phyloP scores from a whole-genome alignment of 2,329 filamentous ascomycete genomes.

The Didymella pinodella region DNA sequence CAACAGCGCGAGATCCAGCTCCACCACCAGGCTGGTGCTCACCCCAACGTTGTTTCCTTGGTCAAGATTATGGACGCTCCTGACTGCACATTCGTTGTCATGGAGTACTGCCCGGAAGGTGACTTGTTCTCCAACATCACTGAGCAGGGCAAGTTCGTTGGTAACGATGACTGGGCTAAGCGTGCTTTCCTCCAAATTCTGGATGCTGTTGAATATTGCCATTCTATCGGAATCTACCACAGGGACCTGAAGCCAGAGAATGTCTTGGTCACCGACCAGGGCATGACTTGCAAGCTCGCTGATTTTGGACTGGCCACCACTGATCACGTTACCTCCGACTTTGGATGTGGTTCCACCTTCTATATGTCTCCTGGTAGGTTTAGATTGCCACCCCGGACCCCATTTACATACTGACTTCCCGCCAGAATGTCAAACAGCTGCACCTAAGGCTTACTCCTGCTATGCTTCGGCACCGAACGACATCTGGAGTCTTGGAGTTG shows the following conservation, averaged over 20 bases:
- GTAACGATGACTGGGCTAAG: constrained; percentile 87
- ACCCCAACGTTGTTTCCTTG: constrained; percentile 93
- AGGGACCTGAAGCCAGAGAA: constrained; percentile 98
- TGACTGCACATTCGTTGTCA: constrained; percentile 93
- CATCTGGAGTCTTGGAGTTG: constrained; percentile 97
- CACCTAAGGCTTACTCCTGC: constrained; percentile 72
- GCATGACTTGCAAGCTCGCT: constrained; percentile 90
- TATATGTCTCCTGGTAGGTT: constrained; percentile 98
- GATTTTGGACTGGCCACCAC: constrained; percentile 96
- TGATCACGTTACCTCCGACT: constrained; percentile 85
- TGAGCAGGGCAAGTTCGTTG: constrained; percentile 89
- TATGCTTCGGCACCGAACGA: constrained; percentile 96
- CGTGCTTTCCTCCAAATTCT: constrained; percentile 92
- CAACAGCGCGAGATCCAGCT: constrained; percentile 92
- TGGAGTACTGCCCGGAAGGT: constrained; percentile 97
- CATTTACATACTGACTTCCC: constrained; percentile 36
- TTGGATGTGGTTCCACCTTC: constrained; percentile 97
- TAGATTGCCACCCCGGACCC: constrained; percentile 24
- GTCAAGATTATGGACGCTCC: constrained; percentile 89
- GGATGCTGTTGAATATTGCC: constrained; percentile 96
- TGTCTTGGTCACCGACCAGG: constrained; percentile 87
- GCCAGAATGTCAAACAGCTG: constrained; percentile 86
- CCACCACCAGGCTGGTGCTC: constrained; percentile 86
- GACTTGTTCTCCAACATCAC: constrained; percentile 98
- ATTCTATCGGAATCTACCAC: constrained; percentile 92